These are phyloP conservation scores for Amesomyces nigricolor DNA, from an alignment of 2,329 filamentous ascomycete species.

Conservation along the genomic window DNA sequence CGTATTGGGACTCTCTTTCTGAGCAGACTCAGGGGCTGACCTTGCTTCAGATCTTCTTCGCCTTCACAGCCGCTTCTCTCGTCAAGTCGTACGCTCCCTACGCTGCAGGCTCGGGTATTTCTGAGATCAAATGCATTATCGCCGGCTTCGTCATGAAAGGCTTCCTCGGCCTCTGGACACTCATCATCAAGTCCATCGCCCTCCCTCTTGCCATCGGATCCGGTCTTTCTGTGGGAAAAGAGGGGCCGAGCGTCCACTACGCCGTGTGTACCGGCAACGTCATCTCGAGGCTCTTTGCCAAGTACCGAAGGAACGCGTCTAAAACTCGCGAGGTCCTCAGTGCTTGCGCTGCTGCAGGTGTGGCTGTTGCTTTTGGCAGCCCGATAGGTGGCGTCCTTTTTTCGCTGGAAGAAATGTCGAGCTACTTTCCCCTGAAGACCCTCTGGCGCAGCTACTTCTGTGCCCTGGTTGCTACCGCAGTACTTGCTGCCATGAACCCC, in stretches of 20 bases:
- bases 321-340: slow-evolving; percentile 95
- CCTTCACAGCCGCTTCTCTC: slow-evolving; percentile 72
- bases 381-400: slow-evolving; percentile 96
- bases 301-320: slow-evolving; percentile 84
- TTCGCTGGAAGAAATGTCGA: slow-evolving; percentile 96
- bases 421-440: slow-evolving; percentile 92
- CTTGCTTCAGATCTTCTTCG: slow-evolving; percentile 60
- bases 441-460: slow-evolving; percentile 99
- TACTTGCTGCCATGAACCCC: slow-evolving; percentile 92
- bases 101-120: slow-evolving; percentile 92
- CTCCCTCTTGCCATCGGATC: slow-evolving; percentile 90
- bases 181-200: slow-evolving; percentile 89
- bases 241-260: slow-evolving; percentile 98
- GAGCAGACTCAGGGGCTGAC: slow-evolving; percentile 18
- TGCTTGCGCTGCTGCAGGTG: slow-evolving; percentile 88
- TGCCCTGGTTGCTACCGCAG: slow-evolving; percentile 87
- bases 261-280: slow-evolving; percentile 97
- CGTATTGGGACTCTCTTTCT: slow-evolving; percentile 24
- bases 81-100: slow-evolving; percentile 93
- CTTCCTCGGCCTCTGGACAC: slow-evolving; percentile 84
- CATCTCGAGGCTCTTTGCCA: slow-evolving; percentile 85
- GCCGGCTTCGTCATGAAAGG: slow-evolving; percentile 99
- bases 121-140: slow-evolving; percentile 98
- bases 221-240: slow-evolving; percentile 90
- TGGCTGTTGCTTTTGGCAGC: slow-evolving; percentile 94